These are phyloP conservation scores for Phytophthora lateralis DNA, from an alignment of 352 stramenopile species.

Conservation along the genomic window DNA sequence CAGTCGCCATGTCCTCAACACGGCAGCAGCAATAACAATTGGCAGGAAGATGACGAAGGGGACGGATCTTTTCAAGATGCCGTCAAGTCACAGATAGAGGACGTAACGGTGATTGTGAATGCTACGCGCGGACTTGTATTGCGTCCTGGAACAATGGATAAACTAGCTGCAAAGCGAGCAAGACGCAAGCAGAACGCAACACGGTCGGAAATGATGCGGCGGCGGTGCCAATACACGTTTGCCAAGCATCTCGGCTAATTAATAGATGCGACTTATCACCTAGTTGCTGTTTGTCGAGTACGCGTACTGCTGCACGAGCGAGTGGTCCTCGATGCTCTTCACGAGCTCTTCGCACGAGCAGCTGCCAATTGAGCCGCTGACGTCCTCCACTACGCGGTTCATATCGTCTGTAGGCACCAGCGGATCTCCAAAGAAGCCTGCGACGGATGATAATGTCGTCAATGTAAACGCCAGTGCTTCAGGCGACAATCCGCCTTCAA, in stretches of 20 bases:
- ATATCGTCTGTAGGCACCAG: constrained; percentile 40
- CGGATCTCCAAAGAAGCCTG: constrained; percentile 67
- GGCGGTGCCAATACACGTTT: constrained; percentile 54
- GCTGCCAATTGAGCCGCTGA: constrained; percentile 5
- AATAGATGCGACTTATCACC: not conserved
- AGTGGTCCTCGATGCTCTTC: constrained; percentile 39
- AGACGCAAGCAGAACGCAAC: constrained; percentile 24
- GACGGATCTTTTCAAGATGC: not conserved
- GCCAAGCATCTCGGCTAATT: constrained; percentile 32
- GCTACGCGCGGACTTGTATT: constrained; percentile 44
- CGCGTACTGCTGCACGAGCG: constrained; percentile 50
- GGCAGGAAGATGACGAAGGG: constrained; percentile 17
- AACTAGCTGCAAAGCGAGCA: constrained; percentile 22
- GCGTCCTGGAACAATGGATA: constrained; percentile 34
- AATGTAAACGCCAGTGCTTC: constrained; percentile 51
- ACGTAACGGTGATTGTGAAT: constrained; percentile 65
- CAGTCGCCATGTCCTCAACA: not conserved
- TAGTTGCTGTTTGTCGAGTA: constrained; percentile 9
- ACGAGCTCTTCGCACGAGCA: constrained; percentile 30
- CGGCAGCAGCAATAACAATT: constrained; percentile 22
- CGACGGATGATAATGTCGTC: constrained; percentile 46
- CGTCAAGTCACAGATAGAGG: constrained; percentile 4
- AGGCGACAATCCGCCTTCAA: constrained; percentile 12
- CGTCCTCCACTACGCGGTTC: constrained; percentile 22
- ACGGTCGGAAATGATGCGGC: constrained; percentile 65